phyloP scores from a whole-genome alignment of 768 basidiomycete genomes.

The Agaricus bisporus region DNA sequence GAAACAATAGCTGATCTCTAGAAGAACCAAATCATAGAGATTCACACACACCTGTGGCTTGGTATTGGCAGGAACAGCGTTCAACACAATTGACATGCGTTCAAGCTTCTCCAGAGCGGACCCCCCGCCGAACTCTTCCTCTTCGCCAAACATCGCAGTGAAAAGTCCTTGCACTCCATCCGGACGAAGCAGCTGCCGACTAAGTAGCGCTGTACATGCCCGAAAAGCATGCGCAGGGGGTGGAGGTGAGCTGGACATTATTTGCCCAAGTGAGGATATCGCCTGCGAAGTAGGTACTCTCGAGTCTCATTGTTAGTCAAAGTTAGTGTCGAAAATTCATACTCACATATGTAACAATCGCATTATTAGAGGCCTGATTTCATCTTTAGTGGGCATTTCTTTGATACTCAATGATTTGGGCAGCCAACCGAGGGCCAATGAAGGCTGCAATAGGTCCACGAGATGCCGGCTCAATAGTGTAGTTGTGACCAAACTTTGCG shows the following conservation, averaged over 20 bases:
- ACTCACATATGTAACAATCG: constrained; percentile 61
- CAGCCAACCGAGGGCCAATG: constrained; percentile 68
- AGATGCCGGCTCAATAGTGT: constrained; percentile 51
- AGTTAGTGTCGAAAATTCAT: constrained; percentile 7
- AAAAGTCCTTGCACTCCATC: constrained; percentile 68
- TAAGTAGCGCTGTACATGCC: constrained; percentile 57
- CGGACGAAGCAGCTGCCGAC: constrained; percentile 62
- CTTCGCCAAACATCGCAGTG: constrained; percentile 63
- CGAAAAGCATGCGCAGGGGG: constrained; percentile 49
- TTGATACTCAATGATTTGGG: constrained; percentile 43
- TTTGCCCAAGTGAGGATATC: constrained; percentile 56
- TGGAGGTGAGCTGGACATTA: constrained; percentile 41
- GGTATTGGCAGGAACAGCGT: constrained; percentile 53
- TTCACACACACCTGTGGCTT: constrained; percentile 42
- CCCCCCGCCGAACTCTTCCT: constrained; percentile 41
- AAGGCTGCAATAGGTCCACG: constrained; percentile 51
- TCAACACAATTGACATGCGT: constrained; percentile 59
- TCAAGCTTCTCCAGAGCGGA: constrained; percentile 66
- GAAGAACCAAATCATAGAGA: neutral
- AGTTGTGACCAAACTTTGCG: constrained; percentile 58
- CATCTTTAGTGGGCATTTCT: constrained; percentile 33
- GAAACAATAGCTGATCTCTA: neutral
- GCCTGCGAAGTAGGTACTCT: constrained; percentile 63
- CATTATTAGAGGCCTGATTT: constrained; percentile 43
- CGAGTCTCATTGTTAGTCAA: constrained; percentile 16